Base-by-base conservation (phyloP, 352 stramenopile genomes). In the Globisporangium yorkense region DNA sequence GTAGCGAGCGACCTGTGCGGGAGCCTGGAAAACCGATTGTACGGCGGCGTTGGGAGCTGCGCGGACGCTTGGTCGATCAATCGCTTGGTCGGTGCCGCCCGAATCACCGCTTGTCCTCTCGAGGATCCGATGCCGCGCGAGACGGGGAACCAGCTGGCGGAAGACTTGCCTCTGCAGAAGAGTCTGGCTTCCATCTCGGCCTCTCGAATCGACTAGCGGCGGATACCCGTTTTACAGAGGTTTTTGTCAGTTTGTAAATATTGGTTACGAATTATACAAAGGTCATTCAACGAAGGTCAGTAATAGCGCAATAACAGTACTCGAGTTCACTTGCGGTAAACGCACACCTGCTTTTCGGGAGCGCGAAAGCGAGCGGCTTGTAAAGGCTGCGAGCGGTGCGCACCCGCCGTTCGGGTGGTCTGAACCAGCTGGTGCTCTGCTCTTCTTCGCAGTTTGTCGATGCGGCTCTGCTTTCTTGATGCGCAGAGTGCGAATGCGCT, bases 11-110 rank as follows among this genome's bases (percentile, higher is more conserved):
- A 63, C n/a, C 39, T 71, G 63, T 57, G 64, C 62, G 27, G 39
- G 47, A 61, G 66, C 51, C 57, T 51, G 66, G 51, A 71, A 74
- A 71, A 68, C 46, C 56, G 47, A 71, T 68, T 68, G 60, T 74
- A 63, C 59, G 55, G 33, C 4, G 27, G 18, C 21, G 9, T 8
- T 18, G 27, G 13, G 9, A 5, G 15, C 48, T 0, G 15, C 18
- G 27, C 18, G 27, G 48, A 20, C 8, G 20, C 21, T 18, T 27
- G 24, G 29, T 24, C 3, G 46, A 44, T 44, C 49, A 43, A 53
- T 55, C 40, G 51, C 51, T 29, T 13, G 51, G 29, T 45, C 39
- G 37, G 21, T 54, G n/a, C 29, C 45, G 49, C 21, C 49, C 37
- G 37, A 43, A 40, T 40, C 24, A 52, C 47, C 24, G 18, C 1